Base-by-base conservation (phyloP, 2,329 filamentous ascomycete genomes). In the Epichloe sp. region DNA sequence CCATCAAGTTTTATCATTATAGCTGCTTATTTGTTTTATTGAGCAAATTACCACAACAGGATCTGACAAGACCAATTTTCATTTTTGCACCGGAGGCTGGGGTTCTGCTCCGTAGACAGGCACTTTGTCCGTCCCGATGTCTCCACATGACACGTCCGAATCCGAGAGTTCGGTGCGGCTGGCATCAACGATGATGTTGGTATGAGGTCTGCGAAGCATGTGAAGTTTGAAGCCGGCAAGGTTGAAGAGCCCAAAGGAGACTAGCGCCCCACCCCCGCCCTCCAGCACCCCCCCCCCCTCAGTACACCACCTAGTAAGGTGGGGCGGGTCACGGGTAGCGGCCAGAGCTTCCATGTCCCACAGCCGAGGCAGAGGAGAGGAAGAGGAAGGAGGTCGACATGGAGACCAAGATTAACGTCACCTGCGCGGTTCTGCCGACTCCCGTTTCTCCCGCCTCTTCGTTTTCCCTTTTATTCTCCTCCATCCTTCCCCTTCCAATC, bases 221-320 rank as follows among this genome's bases (percentile, higher is more conserved):
- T 64, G 62, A 64, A 64, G 54, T 48, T 35, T 46, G 15, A 26
- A 7, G 54, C 44, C 48, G 12, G 41, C 26, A 42, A 42, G 19
- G 17, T 8, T 14, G 21, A 49, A n/a, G 5, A 14, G 11, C 58
- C 58, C 49, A 51, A 55, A 31, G 41, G 36, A 56, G 61, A 17
- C 56, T 64, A 21, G 5, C 23, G 35, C 48, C 53, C 50, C 53
- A 1, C 8, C 8, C 23, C 8, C 19, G 3, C 3, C 19, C 19
- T 26, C 23, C 23, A 26, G 23, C 52, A 55, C 19, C 19, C n/a
- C n/a, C n/a, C n/a, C n/a, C n/a, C n/a, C 60, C 62, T 63, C 60
- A 59, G 61, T 61, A 49, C 5, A 6, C 4, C 21, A 23, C 21
- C 21, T 23, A 23, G 23, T 23, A 23, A 23, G 23, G 23, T 21